Conservation (phyloP, 1,139 yeast species). For the Zhuliangozyma blackwelliae region DNA sequence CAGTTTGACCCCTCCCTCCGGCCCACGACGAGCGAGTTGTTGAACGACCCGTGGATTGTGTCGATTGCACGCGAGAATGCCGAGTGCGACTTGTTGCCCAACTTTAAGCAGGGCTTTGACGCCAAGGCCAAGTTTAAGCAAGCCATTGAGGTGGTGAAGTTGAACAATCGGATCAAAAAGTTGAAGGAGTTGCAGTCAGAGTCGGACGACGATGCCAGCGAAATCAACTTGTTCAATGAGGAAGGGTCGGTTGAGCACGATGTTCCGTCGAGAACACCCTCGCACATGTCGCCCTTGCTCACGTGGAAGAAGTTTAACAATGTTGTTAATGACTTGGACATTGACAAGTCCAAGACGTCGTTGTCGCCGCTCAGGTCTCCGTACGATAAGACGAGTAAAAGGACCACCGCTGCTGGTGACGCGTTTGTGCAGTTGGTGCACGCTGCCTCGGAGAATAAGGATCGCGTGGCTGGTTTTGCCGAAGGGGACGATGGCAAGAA, state of each 20-base stretch:
- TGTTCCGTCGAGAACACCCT: slow-evolving; percentile 3
- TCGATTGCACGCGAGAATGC: slow-evolving; percentile 43
- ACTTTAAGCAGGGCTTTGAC: slow-evolving; percentile 63
- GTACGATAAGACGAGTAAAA: slow-evolving; percentile 11
- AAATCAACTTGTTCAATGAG: slow-evolving; percentile 40
- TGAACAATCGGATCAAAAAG: slow-evolving; percentile 68
- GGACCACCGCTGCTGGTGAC: slow-evolving; percentile 22
- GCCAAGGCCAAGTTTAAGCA: slow-evolving; percentile 82
- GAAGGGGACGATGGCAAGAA: slow-evolving; percentile 18
- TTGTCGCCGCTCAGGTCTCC: slow-evolving; percentile 14
- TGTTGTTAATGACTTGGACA: slow-evolving; percentile 13
- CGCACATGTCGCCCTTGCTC: slow-evolving; percentile 10
- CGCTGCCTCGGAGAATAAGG: slow-evolving; percentile 67
- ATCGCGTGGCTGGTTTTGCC: slow-evolving; percentile 41
- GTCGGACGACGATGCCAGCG: slow-evolving; percentile 53
- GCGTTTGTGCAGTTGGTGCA: slow-evolving; percentile 73
- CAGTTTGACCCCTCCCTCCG: slow-evolving; percentile 61
- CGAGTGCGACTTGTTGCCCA: slow-evolving; percentile 66
- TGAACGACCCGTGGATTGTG: slow-evolving; percentile 69
- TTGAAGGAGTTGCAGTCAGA: slow-evolving; percentile 52
- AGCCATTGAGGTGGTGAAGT: slow-evolving; percentile 77
- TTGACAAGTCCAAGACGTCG: slow-evolving; percentile 16
- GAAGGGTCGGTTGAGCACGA: slow-evolving; percentile 15
- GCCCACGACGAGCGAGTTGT: slow-evolving; percentile 61
- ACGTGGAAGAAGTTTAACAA: slow-evolving; percentile 24